These are phyloP conservation scores for Suillus cothurnatus DNA, from an alignment of 768 basidiomycete species.

Conservation along the genomic window DNA sequence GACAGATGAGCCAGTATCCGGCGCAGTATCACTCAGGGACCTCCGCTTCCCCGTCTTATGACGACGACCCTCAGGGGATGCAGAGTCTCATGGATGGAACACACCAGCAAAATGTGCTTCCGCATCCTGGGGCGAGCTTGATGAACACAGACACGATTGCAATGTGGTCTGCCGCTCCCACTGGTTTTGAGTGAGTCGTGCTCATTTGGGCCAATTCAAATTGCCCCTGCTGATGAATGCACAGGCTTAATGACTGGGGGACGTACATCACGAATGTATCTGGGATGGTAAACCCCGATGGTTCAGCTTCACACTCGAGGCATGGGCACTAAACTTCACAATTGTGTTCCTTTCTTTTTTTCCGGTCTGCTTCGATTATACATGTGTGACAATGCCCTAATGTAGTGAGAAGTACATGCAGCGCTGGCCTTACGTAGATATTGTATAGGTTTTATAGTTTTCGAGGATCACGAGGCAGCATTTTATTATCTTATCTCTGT, in stretches of 20 bases:
- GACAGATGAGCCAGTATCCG: constrained; percentile 16
- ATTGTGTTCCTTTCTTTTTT: neutral
- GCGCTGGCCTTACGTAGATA: neutral
- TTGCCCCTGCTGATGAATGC: constrained; percentile 4
- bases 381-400: neutral
- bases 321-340: neutral
- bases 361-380: neutral
- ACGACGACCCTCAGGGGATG: neutral
- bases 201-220: neutral
- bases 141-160: constrained; percentile 54
- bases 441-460: neutral
- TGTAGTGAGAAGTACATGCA: neutral
- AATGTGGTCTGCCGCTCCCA: constrained; percentile 66
- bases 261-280: constrained; percentile 37
- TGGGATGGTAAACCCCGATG: constrained; percentile 24
- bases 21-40: neutral
- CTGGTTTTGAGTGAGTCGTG: constrained; percentile 58
- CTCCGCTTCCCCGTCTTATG: neutral
- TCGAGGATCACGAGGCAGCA: neutral
- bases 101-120: constrained; percentile 2
- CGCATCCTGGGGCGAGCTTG: constrained; percentile 10
- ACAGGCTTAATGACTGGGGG: constrained; percentile 43
- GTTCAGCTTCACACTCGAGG: constrained; percentile 2
- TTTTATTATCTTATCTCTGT: neutral
- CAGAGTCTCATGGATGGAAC: neutral